Evolutionary conservation across 106 monocot species (phyloP).

Genomic region (Acorus gramineus): DNA sequence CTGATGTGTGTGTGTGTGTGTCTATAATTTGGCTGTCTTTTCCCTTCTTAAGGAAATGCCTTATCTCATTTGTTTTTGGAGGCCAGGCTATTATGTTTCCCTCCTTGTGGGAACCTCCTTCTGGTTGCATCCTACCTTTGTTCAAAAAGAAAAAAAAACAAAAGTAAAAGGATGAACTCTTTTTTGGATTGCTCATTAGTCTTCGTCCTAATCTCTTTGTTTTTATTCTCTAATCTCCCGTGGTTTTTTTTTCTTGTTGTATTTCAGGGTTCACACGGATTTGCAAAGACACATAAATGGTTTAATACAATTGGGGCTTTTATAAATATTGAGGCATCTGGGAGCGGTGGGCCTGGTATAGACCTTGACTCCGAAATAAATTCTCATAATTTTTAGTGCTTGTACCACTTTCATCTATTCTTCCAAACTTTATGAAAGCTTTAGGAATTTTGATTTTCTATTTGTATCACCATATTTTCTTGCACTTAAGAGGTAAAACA

Average conservation of each 20-base stretch:
- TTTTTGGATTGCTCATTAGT: too few species aligned
- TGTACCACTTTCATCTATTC: not conserved
- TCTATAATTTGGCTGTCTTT: too few species aligned
- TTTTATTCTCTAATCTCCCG: not conserved
- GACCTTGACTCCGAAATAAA: not conserved
- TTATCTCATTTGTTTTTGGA: too few species aligned
- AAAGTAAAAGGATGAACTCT: too few species aligned
- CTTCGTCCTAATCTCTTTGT: not conserved
- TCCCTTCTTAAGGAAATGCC: too few species aligned
- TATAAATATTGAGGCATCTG: constrained; percentile 96
- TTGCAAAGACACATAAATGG: constrained; percentile 79
- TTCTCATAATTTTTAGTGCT: not conserved
- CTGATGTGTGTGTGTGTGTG: too few species aligned
- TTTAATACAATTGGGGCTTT: constrained; percentile 72
- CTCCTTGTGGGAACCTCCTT: too few species aligned
- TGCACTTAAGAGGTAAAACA: not conserved
- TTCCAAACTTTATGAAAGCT: constrained; percentile 1
- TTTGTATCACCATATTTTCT: constrained; percentile 2
- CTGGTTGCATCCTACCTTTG: too few species aligned
- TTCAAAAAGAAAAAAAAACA: too few species aligned
- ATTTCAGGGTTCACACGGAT: constrained; percentile 93
- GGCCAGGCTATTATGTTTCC: too few species aligned
- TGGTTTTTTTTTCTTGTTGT: constrained; percentile 5
- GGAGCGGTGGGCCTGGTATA: constrained; percentile 85
- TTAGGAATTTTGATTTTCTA: not conserved